Conservation (phyloP, 140 eudicot species). For the Flaveria floridana region DNA sequence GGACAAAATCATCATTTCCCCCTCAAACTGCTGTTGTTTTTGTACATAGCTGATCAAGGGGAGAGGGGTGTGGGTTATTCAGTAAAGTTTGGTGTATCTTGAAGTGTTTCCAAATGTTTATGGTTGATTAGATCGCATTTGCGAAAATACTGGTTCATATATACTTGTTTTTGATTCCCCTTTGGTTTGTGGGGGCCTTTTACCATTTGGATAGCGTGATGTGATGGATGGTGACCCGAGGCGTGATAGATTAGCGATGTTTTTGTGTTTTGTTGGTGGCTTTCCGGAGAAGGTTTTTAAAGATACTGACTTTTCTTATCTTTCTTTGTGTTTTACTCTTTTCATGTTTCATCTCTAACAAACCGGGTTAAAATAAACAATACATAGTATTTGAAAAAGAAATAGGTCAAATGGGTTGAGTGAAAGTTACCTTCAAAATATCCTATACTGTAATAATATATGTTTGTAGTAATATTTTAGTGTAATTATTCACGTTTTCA, state of each 20-base stretch:
- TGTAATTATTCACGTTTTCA: too few species aligned
- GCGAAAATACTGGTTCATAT: constrained; percentile 25
- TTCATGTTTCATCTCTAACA: neutral
- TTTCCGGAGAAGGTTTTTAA: neutral
- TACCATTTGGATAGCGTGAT: constrained; percentile 31
- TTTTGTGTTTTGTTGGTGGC: neutral
- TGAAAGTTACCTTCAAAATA: too few species aligned
- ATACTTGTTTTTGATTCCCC: constrained; percentile 25
- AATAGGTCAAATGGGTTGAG: too few species aligned
- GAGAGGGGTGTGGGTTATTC: constrained; percentile 15
- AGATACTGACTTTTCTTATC: neutral
- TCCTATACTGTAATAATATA: too few species aligned
- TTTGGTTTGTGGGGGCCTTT: constrained; percentile 28
- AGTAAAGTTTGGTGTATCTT: constrained; percentile 26
- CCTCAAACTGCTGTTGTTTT: neutral
- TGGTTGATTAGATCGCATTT: constrained; percentile 31
- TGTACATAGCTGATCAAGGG: constrained; percentile 27
- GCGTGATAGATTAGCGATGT: neutral
- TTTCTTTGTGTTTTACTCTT: neutral
- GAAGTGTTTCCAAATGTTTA: constrained; percentile 22
- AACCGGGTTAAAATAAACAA: too few species aligned
- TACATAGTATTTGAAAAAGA: too few species aligned
- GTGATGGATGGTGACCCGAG: neutral
- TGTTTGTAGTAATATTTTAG: too few species aligned
- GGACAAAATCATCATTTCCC: neutral